A percentile compares a stretch with the other conserved stretches of the same genome.
Conservation (phyloP, 345 rosid genomes). For the Turritis glabra region DNA sequence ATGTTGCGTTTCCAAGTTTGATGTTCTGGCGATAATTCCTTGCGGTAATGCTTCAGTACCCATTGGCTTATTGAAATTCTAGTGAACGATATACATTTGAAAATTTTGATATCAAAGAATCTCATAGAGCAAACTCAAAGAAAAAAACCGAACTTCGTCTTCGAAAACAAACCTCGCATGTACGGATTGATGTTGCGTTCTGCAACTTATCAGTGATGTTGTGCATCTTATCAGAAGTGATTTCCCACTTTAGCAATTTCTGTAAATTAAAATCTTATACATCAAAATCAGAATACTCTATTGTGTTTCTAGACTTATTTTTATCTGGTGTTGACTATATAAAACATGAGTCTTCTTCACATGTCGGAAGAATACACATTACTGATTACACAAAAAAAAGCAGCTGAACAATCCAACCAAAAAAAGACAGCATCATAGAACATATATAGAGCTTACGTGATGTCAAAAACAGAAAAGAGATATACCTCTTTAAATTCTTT, state of each 20-base stretch:
- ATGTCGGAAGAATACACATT: background rate
- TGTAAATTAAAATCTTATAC: constrained; percentile 37
- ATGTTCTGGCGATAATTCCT: constrained; percentile 60
- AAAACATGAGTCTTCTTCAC: background rate
- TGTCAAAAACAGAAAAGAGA: constrained; percentile 1
- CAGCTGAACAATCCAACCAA: background rate
- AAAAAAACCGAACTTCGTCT: background rate
- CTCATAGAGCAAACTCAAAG: background rate
- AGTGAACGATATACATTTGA: background rate
- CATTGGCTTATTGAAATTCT: constrained; percentile 54
- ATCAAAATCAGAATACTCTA: background rate
- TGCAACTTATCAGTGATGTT: constrained; percentile 31
- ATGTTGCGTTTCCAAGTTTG: constrained; percentile 62
- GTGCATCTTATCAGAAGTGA: constrained; percentile 44
- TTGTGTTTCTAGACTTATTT: background rate
- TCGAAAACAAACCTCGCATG: constrained; percentile 64
- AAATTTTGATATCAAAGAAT: background rate
- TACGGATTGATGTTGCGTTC: constrained; percentile 30
- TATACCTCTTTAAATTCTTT: constrained; percentile 63
- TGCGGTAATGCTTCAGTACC: constrained; percentile 66
- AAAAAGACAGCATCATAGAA: background rate
- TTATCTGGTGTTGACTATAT: background rate
- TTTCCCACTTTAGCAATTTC: constrained; percentile 57
- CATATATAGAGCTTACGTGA: background rate
- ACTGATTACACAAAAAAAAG: background rate